Evolutionary conservation across 1,284 basidiomycete genomes (phyloP).

Genomic region (Cerioporus squamosus): DNA sequence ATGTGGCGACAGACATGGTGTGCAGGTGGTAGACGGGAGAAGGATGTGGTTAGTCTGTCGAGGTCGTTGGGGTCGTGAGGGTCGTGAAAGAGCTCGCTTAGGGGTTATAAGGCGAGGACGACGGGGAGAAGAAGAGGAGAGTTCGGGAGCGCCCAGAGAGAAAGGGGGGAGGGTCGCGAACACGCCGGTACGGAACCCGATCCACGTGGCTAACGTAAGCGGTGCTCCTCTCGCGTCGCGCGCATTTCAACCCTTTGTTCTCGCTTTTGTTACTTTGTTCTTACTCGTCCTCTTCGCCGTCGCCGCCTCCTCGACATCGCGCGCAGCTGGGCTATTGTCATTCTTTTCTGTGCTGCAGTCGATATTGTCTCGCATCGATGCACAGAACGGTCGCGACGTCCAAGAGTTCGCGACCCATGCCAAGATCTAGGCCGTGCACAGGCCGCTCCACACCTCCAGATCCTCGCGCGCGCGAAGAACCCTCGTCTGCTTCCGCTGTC

Average conservation of each 20-base stretch:
- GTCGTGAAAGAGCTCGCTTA: conserved; percentile 13
- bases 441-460: conserved; percentile 1
- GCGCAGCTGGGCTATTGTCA: neutral
- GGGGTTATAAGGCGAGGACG: conserved; percentile 1
- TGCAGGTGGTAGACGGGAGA: conserved; percentile 1
- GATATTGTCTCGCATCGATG: neutral
- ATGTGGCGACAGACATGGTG: conserved; percentile 26
- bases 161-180: neutral
- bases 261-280: neutral
- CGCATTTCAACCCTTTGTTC: neutral
- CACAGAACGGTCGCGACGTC: neutral
- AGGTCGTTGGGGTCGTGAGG: conserved; percentile 5
- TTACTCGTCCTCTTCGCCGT: neutral
- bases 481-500: too few relatives aligned
- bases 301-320: neutral
- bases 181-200: conserved; percentile 9
- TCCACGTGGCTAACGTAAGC: conserved; percentile 11
- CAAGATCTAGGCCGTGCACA: conserved; percentile 5
- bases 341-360: neutral
- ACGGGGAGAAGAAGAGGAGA: conserved; percentile 6
- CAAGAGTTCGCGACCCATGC: neutral
- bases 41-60: neutral
- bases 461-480: too few relatives aligned
- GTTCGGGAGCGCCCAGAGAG: neutral
- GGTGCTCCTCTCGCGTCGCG: neutral